Percentiles rank a stretch among this genome's conserved stretches.
Conservation (phyloP, 495 filamentous ascomycete genomes). For the Neurospora africana region DNA sequence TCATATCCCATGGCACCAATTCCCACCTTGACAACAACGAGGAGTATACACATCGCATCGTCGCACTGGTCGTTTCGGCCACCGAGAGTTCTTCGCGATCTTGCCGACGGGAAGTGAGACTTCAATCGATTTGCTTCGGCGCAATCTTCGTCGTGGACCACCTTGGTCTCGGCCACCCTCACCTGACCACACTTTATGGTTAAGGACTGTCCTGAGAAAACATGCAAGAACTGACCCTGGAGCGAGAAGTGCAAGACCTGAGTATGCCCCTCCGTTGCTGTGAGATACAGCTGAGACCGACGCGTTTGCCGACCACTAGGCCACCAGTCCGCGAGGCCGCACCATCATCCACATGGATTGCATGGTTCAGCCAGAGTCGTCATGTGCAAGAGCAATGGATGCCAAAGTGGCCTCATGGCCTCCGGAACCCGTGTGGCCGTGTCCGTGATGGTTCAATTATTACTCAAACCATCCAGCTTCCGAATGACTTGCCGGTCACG, state of each 20-base stretch:
- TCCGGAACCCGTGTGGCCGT: background rate
- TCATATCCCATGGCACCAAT: background rate
- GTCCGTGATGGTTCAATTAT: slow-evolving; percentile 1
- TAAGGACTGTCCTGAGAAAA: slow-evolving; percentile 54
- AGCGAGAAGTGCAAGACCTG: slow-evolving; percentile 44
- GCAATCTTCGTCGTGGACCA: background rate
- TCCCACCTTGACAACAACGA: background rate
- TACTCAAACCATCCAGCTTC: background rate
- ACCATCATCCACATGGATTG: slow-evolving; percentile 14
- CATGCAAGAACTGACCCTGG: slow-evolving; percentile 70
- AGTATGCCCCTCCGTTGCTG: slow-evolving; percentile 20
- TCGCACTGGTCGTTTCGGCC: background rate
- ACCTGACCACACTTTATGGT: background rate
- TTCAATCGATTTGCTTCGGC: background rate
- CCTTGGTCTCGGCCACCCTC: background rate
- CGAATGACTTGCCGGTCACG: background rate
- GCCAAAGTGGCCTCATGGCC: background rate
- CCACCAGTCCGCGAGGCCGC: slow-evolving; percentile 46
- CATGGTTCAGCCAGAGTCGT: background rate
- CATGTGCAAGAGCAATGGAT: background rate
- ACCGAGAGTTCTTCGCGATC: background rate
- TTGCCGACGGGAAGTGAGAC: background rate
- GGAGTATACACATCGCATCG: background rate
- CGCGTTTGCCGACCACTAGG: background rate
- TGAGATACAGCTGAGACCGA: background rate